Base-by-base conservation (phyloP, 768 basidiomycete genomes). In the Mrakia frigida region DNA sequence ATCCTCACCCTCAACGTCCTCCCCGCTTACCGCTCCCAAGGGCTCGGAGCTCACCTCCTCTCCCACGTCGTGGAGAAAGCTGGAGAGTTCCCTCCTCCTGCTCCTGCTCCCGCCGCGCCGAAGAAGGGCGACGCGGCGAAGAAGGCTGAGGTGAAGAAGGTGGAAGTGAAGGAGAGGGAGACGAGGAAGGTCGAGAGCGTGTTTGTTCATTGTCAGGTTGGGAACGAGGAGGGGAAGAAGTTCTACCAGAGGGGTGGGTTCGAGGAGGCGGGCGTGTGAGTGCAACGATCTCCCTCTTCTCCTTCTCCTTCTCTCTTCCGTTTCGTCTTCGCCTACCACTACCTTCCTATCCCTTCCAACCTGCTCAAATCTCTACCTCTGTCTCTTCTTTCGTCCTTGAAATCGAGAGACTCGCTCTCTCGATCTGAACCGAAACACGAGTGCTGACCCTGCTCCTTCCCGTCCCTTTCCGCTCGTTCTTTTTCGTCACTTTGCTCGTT, bases 1-100 rank as follows among this genome's bases (percentile, higher is more conserved):
- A 67, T 78, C 52, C 77, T 78, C 28, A 78, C 77, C 14, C 65
- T 78, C 50, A 71, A 69, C 65, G 77, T 78, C 65, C 77, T 78
- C 28, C 73, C 72, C 3, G 53, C 77, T 21, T 78, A 78, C 72
- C 77, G 77, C 4, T 70, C 67, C 11, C 77, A 78, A 70, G 71
- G 71, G 9, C 73, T 78, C 56, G 77, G 77, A 43, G 18, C 67
- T 7, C 68, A 69, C n/a, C 53, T 78, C 41, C 31, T 78, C 31
- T n/a, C 67, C 16, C 77, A 78, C 69, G 77, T 78, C n/a, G 37
- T 74, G 1, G 14, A 28, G 23, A 46, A 63, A 39, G 76, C 76
- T 2, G 43, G 25, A 16, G 43, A 37, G 46, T 73, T 71, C 70
- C 69, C 77, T 28, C 61, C 67, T 67, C 59, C 73, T 33, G 50